Evolutionary conservation across 306 rosid species (phyloP), one percentile per base, ranked within the genome.

Genomic region (Erythrophleum fordii): DNA sequence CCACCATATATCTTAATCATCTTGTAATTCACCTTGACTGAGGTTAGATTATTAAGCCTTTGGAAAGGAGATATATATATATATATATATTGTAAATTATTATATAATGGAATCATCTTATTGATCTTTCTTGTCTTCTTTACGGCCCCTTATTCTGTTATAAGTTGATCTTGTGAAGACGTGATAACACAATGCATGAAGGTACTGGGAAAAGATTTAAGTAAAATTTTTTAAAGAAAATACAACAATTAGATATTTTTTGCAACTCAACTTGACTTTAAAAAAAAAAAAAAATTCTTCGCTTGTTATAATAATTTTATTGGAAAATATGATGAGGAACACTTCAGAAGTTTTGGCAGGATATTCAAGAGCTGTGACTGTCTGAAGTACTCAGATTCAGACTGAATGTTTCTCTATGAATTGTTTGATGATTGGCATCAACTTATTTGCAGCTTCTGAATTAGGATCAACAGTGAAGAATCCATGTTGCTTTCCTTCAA

Each of bases 401-500:
- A 25, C 58, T 0, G 76, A 80, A 81, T 90, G 35, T 75, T 88
- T 69, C n/a, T 84, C 73, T 3, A 92, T 39, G 82, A 94, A 92
- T 2, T 78, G 83, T 51, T 88, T 88, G 78, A 94, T 66, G 39
- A 82, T 7, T 4, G 68, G 39, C 98, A 92, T 94, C 85, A 91
- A 80, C 52, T 76, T 41, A 3, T 84, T 83, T 20, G 94, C 71
- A 28, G 87, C 85, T 48, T 89, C 83, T 3, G 95, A 87, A 28
- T 87, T 51, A 9, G 98, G 98, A 83, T 88, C 46, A 60, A 92
- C 45, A 44, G 97, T 88, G 86, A 94, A 91, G 88, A 94, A 94
- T 0, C 97, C 98, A 69, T 94, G 98, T 48, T 91, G 97, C 48
- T 85, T 62, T 64, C 97, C 97, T 81, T 89, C 90, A 85, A 92